Evolutionary conservation across 2,329 filamentous ascomycete genomes (phyloP), one percentile per base, ranked within the genome.

Genomic region (Chaetomium sp.): DNA sequence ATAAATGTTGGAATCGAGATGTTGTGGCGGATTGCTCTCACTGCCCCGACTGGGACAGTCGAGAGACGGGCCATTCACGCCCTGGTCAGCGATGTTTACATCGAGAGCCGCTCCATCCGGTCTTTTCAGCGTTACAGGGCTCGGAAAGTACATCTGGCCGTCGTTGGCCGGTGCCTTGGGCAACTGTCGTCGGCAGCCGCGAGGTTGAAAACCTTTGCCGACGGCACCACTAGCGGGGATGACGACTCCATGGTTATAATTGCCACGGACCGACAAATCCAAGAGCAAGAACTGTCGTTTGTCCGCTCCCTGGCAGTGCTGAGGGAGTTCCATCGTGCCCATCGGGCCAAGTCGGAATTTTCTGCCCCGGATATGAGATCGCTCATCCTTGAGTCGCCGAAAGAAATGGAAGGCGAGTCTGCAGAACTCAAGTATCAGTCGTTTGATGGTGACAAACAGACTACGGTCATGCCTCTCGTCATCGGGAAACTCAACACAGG

Each of bases 11-110:
- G 78, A 29, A 80, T 85, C 51, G 90, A 95, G 70, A 84, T 93
- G 64, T 79, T 97, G n/a, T 97, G 93, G 93, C 86, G 87, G 27
- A 86, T 97, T 70, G 87, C 94, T 38, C 79, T 96, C 60, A 88
- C 85, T 19, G 87, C 90, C 1, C 86, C 87, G 5, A 80, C 85
- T 45, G 79, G 83, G 45, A 84, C 82, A 0, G 87, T 96, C 56
- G 91, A 91, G 69, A 82, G 83, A 23, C 78, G 82, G 60, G 90
- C 91, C 1, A 92, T 90, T 33, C 82, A 81, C 58, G 87, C 87
- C 25, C 85, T 96, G 3, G 91, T 93, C 27, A 77, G 79, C 53
- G 83, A 88, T 27, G 82, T 92, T 13, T 96, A 95, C 72, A 81
- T 95, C 38, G 79, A 86, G 33, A 85, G 82, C 72, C 71, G 73